A percentile compares a stretch with the other conserved stretches of the same genome.
phyloP scores from a whole-genome alignment of 2,329 filamentous ascomycete genomes.

The Metarhizium rileyi region DNA sequence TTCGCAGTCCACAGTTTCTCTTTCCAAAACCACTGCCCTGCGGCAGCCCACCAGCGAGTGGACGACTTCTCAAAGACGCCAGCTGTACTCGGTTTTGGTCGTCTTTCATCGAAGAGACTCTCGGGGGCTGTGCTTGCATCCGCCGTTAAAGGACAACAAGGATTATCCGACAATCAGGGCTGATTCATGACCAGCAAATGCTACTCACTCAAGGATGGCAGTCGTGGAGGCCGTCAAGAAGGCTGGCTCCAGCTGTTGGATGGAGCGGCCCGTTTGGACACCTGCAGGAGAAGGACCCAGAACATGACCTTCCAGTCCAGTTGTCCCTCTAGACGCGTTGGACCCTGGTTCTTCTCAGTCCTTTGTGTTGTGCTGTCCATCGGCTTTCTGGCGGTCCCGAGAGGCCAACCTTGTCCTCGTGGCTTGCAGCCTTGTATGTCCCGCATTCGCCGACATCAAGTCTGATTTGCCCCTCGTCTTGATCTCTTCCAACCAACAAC shows the following conservation, averaged over 20 bases:
- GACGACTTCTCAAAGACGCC: neutral
- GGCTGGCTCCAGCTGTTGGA: neutral
- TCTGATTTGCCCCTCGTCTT: neutral
- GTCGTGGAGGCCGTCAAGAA: neutral
- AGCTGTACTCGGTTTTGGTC: no score
- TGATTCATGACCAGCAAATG: neutral
- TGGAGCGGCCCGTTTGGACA: neutral
- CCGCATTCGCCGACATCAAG: neutral
- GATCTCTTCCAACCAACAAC: neutral
- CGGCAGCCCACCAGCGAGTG: neutral
- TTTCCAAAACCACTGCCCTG: neutral
- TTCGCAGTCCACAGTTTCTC: no score
- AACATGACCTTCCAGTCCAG: neutral
- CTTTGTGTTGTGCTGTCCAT: neutral
- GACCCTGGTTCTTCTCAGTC: neutral
- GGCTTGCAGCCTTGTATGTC: neutral
- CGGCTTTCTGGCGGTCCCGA: neutral
- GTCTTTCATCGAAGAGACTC: neutral
- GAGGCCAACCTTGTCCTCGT: neutral
- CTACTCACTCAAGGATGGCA: neutral
- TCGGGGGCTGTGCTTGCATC: neutral
- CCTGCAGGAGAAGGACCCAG: neutral
- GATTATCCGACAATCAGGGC: no score
- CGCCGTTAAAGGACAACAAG: neutral
- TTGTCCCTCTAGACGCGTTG: neutral